These are phyloP conservation scores for Diaporthe longicolla DNA, from an alignment of 2,329 filamentous ascomycete genomes.

Conservation along the genomic window DNA sequence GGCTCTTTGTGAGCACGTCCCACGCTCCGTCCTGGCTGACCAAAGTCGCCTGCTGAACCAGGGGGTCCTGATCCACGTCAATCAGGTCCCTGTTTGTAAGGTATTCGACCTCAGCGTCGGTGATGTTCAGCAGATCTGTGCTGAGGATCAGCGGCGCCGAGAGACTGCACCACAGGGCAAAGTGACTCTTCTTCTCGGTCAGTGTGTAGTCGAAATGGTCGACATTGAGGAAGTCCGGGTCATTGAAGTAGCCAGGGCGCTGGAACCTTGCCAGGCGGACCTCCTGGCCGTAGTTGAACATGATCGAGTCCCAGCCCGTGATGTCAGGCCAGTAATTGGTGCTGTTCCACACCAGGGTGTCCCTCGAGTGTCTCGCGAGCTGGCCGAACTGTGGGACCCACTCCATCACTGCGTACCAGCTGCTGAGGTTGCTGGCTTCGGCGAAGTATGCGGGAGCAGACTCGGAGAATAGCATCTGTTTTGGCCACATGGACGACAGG, in stretches of 20 bases:
- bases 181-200: conserved; percentile 55
- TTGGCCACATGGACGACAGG: conserved; percentile 50
- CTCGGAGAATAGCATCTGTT: conserved; percentile 60
- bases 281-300: conserved; percentile 62
- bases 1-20: conserved; percentile 61
- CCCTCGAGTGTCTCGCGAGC: conserved; percentile 60
- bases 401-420: conserved; percentile 62
- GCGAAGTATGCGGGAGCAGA: conserved; percentile 62
- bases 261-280: conserved; percentile 58
- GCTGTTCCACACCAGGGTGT: conserved; percentile 50
- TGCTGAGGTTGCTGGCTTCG: conserved; percentile 52
- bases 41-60: conserved; percentile 61
- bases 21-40: conserved; percentile 59
- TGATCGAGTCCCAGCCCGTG: conserved; percentile 62
- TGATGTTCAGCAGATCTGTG: conserved; percentile 56
- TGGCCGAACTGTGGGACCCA: conserved; percentile 58
- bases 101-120: conserved; percentile 52
- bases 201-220: conserved; percentile 53
- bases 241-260: conserved; percentile 55
- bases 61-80: conserved; percentile 57
- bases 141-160: conserved; percentile 55
- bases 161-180: conserved; percentile 54
- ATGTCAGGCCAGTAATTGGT: conserved; percentile 56
- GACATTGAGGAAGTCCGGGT: conserved; percentile 56
- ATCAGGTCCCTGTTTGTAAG: conserved; percentile 59